These are phyloP conservation scores for Colletotrichum sublineola DNA, from an alignment of 2,329 filamentous ascomycete species.

Conservation along the genomic window DNA sequence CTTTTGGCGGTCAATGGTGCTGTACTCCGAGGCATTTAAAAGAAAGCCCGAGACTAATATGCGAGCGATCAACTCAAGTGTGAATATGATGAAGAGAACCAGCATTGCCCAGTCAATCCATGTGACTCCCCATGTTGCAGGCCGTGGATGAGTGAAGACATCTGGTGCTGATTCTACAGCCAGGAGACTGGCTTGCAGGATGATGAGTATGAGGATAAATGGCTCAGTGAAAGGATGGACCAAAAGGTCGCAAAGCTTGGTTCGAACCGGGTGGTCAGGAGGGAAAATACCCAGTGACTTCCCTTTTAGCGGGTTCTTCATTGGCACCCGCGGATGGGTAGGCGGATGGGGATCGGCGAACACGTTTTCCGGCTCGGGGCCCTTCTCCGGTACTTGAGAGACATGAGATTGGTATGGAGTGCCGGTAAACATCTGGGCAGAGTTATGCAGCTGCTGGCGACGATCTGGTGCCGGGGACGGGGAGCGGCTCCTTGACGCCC, in stretches of 20 bases:
- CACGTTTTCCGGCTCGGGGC: conserved; percentile 50
- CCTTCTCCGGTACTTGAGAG: conserved; percentile 63
- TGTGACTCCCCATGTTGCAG: conserved; percentile 74
- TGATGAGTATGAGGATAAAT: conserved; percentile 85
- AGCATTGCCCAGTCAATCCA: conserved; percentile 86
- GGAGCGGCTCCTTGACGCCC: conserved; percentile 72
- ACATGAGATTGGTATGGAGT: conserved; percentile 66
- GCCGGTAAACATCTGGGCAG: conserved; percentile 55
- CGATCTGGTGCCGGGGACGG: conserved; percentile 67
- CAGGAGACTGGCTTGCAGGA: conserved; percentile 89
- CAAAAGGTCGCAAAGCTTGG: conserved; percentile 83
- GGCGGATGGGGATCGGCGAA: conserved; percentile 50
- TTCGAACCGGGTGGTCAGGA: conserved; percentile 80
- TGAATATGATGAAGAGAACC: conserved; percentile 89
- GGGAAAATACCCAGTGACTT: conserved; percentile 88
- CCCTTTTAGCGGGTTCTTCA: conserved; percentile 85
- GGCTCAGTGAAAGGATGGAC: conserved; percentile 91
- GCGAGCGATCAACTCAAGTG: conserved; percentile 83
- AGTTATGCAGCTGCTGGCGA: conserved; percentile 57
- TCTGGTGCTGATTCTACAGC: conserved; percentile 83
- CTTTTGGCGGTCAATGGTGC: conserved; percentile 84
- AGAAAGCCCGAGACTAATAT: conserved; percentile 95
- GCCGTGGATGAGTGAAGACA: conserved; percentile 75
- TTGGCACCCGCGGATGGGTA: conserved; percentile 51
- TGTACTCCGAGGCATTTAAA: conserved; percentile 91